phyloP scores from a whole-genome alignment of 208 protist genomes.

The Leishmania major region DNA sequence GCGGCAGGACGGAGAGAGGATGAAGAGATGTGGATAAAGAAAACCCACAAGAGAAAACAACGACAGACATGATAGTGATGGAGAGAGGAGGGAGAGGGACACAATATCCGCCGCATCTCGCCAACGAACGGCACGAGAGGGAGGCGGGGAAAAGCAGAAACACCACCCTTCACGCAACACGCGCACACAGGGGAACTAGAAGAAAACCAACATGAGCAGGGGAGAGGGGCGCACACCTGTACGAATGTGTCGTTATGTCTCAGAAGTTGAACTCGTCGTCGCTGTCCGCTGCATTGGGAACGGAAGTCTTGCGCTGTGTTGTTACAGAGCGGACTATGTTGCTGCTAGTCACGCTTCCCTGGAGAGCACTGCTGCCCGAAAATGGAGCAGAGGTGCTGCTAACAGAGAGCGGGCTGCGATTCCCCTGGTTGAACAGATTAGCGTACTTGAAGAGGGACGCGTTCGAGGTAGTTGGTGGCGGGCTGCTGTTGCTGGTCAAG shows the following conservation, averaged over 20 bases:
- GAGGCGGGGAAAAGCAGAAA: not conserved
- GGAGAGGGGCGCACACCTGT: not conserved
- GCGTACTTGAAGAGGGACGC: slow-evolving; percentile 59
- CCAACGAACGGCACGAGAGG: not conserved
- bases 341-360: slow-evolving; percentile 25
- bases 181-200: not conserved
- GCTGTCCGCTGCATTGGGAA: slow-evolving; percentile 37
- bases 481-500: slow-evolving; percentile 50
- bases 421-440: slow-evolving; percentile 63
- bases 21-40: slow-evolving; percentile 10
- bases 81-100: not conserved
- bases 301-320: slow-evolving; percentile 30
- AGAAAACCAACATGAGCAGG: slow-evolving; percentile 16
- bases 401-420: slow-evolving; percentile 49
- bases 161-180: not conserved
- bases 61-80: slow-evolving; percentile 5
- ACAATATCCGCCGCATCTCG: not conserved
- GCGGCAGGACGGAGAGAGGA: not conserved
- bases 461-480: slow-evolving; percentile 40
- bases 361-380: slow-evolving; percentile 26
- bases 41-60: slow-evolving; percentile 16
- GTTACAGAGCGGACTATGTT: slow-evolving; percentile 35
- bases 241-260: not conserved
- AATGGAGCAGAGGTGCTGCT: slow-evolving; percentile 23
- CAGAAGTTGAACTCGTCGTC: slow-evolving; percentile 92